phyloP scores from a whole-genome alignment of 2,329 filamentous ascomycete species.

The Truncatella angustata region DNA sequence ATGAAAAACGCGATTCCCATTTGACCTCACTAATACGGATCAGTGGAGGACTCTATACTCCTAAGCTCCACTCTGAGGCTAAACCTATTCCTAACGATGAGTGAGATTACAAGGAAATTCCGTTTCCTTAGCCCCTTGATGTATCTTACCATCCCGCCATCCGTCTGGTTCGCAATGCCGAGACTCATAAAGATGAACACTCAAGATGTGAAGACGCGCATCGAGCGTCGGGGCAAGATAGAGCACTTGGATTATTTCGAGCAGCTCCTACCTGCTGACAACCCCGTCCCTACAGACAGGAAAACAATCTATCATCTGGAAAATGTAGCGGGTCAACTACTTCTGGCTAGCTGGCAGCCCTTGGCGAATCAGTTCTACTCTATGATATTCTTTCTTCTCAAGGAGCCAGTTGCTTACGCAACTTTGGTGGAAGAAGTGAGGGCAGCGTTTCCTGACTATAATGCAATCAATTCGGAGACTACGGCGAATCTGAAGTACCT shows the following conservation, averaged over 20 bases:
- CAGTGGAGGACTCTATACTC: conserved; percentile 9
- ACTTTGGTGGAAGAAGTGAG: conserved; percentile 31
- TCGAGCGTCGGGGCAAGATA: conserved; percentile 12
- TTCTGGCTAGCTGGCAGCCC: conserved; percentile 17
- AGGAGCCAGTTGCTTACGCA: conserved; percentile 21
- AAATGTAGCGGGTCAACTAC: conserved; percentile 15
- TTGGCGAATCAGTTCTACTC: conserved; percentile 13
- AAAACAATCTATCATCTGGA: conserved; percentile 12
- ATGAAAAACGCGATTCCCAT: no score
- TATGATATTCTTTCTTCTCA: conserved; percentile 17
- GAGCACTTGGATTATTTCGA: conserved; percentile 20
- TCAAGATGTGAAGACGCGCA: conserved; percentile 12
- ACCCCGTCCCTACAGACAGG: neutral
- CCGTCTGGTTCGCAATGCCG: neutral
- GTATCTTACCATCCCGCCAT: conserved; percentile 15
- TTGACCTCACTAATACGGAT: neutral
- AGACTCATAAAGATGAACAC: conserved; percentile 1
- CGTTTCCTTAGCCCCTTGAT: conserved; percentile 14
- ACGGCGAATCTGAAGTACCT: conserved; percentile 29
- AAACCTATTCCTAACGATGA: conserved; percentile 11
- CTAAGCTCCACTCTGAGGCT: conserved; percentile 10
- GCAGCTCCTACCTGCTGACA: conserved; percentile 11
- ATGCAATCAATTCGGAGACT: conserved; percentile 25
- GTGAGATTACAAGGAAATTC: conserved; percentile 12
- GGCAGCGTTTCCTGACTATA: conserved; percentile 22